Base-by-base conservation (phyloP, 768 basidiomycete species). In the Lentinus tigrinus region DNA sequence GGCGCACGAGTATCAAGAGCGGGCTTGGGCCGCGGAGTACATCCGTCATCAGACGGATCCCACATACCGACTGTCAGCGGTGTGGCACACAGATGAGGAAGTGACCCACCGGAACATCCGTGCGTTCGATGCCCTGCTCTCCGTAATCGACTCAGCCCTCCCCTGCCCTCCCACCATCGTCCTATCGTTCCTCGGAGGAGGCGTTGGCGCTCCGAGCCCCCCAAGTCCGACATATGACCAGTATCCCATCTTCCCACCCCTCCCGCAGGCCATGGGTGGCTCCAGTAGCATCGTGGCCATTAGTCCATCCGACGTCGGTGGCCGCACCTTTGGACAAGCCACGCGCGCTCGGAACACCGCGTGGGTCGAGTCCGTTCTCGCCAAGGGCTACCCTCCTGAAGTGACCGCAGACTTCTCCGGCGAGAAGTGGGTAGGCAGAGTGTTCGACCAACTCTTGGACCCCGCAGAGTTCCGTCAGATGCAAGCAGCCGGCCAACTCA, bases 401-500 rank as follows among this genome's bases (percentile, higher is more conserved):
- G 55, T 72, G 39, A 47, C 65, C 6, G 58, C 63, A 40, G 67
- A 47, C 11, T 56, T 56, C 2, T 57, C 52, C 16, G 65, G 72
- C 5, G 57, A 42, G 54, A 63, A 26, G 44, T 54, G 51, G 62
- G 56, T 17, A 1, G 64, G 62, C 52, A 64, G 63, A 6, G 28
- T 56, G 1, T 46, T 52, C 3, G 62, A 42, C 34, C 56, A 54
- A 39, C 42, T 61, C 40, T 65, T 70, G 3, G 52, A 57, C 6
- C 71, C 69, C 58, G 65, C 65, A 13, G 63, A 59, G n/a, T 66
- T 74, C 8, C 64, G 68, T 7, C 67, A 73, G 27, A 73, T 72
- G 16, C 70, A 75, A 17, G 62, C 73, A 8, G 78, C 81, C 51
- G 70, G 75, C 49, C 75, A 72, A 46, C 73, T 83, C 47, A 62